Evolutionary conservation across 768 basidiomycete species (phyloP), one percentile per base, ranked within the genome.

Genomic region (Paxillus involutus): DNA sequence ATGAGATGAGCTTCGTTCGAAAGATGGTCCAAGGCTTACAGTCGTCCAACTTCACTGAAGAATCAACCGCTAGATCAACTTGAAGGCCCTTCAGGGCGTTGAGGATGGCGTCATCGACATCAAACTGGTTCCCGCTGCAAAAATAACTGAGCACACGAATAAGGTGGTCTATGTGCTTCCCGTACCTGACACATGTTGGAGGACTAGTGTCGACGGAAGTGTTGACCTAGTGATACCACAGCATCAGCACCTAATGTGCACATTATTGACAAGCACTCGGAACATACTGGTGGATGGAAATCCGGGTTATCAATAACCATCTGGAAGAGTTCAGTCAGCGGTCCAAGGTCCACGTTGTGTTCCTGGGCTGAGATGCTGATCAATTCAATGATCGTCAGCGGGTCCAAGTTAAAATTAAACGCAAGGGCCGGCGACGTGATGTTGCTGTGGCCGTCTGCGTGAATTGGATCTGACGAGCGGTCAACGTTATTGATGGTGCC

Each of bases 371-470:
- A 77, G 12, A 70, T 66, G 4, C 71, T 63, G 48, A 90, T 69
- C 50, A 89, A 66, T 47, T 77, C 64, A 50, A 89, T 82, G 63
- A 88, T 86, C 1, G 74, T 74, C n/a, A 77, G 48, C 0, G 86
- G 84, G 56, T 88, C 75, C 29, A 84, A 64, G 65, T 89, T 88
- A 67, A 86, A 86, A 17, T 80, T 64, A 57, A 90, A 75, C 17
- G 84, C 83, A 41, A 90, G 69, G 6, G 68, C 58, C 10, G 75
- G 77, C 2, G 87, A 89, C 2, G 80, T 80, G 49, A 82, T 77
- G 13, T 76, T 77, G 39, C 73, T 75, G 59, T 88, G 85, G 6
- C 88, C 85, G 39, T 71, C 65, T 5, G 80, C 85, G 40, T 76
- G 80, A 44, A 89, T 79, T 1, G 87, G 85, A 51, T 78, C 71